These are phyloP conservation scores for Fomitopsis schrenkii DNA, from an alignment of 1,284 basidiomycete species.

Conservation along the genomic window DNA sequence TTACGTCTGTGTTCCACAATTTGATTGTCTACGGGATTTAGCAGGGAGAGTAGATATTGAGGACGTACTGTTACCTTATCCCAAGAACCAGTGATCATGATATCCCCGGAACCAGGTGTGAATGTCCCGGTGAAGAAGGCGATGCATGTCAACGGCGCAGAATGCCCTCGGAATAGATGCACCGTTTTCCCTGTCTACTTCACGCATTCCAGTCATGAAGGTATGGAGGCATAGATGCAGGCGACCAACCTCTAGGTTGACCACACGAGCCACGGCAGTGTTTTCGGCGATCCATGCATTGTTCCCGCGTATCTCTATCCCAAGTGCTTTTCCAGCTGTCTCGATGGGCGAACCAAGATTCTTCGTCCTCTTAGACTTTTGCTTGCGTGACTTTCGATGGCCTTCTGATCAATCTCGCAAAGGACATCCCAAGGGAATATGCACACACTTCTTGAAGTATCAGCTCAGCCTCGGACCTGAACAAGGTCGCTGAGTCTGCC, in stretches of 20 bases:
- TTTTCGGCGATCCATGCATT: slow-evolving; percentile 86
- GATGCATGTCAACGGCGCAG: slow-evolving; percentile 82
- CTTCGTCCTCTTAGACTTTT: slow-evolving; percentile 72
- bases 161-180: slow-evolving; percentile 77
- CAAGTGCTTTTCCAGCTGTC: slow-evolving; percentile 71
- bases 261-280: slow-evolving; percentile 65
- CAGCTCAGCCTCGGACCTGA: slow-evolving; percentile 75
- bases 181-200: slow-evolving; percentile 67
- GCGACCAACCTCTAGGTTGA: slow-evolving; percentile 67
- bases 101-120: slow-evolving; percentile 35
- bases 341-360: slow-evolving; percentile 74
- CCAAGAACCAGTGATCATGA: slow-evolving; percentile 87
- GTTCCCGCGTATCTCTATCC: slow-evolving; percentile 58
- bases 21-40: slow-evolving; percentile 59
- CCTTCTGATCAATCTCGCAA: background rate
- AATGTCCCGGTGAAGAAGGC: slow-evolving; percentile 49
- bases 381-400: slow-evolving; percentile 51
- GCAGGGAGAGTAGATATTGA: slow-evolving; percentile 3
- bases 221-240: slow-evolving; percentile 1
- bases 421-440: slow-evolving; percentile 1
- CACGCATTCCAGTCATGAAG: background rate
- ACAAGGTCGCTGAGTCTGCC: slow-evolving; percentile 38
- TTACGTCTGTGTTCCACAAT: slow-evolving; percentile 75
- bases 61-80: slow-evolving; percentile 55
- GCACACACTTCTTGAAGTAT: slow-evolving; percentile 54